Base-by-base conservation (phyloP, 768 basidiomycete genomes). In the Serpula lacrymans region DNA sequence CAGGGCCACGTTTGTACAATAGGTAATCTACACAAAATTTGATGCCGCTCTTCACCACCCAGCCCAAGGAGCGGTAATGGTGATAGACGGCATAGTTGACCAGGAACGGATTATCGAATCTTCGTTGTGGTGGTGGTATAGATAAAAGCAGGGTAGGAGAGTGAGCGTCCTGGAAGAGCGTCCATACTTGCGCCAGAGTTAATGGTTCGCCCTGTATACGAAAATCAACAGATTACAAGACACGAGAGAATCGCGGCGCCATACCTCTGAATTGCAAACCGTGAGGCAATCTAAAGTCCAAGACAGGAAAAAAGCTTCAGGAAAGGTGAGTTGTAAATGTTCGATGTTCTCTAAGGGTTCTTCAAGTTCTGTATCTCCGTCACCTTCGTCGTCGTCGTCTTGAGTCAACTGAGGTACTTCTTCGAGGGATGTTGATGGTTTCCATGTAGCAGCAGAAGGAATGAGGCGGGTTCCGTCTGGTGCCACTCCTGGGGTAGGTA, bases 21-120 rank as follows among this genome's bases (percentile, higher is more conserved):
- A 99, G 75, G 65, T 87, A 93, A 55, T 99, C 96, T 27, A 86
- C 87, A 52, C 94, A 97, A 63, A 99, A 99, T 62, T 99, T 99
- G 70, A 96, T 82, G 1, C 96, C 96, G 21, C 82, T 80, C 62
- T 93, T 91, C 48, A 96, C 83, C 14, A 97, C 89, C 96, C 95
- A 99, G 18, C 96, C 96, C 6, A 98, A 74, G 4, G 93, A 92
- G 12, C 95, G 80, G 57, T 88, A 98, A 62, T 98, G 93, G 59
- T 98, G 95, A 54, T 94, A 96, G 3, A 80, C 80, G 35, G 84
- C 80, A 52, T 97, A 99, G 53, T 88, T 77, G 28, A 98, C 71
- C 18, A 99, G 65, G 66, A 97, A 94, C 0, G 93, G 93, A 57
- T 94, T 95, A 64, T 98, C 95, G 37, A 88, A 81, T 44, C 80